phyloP scores from a whole-genome alignment of 345 rosid species.

The Geranium brycei region DNA sequence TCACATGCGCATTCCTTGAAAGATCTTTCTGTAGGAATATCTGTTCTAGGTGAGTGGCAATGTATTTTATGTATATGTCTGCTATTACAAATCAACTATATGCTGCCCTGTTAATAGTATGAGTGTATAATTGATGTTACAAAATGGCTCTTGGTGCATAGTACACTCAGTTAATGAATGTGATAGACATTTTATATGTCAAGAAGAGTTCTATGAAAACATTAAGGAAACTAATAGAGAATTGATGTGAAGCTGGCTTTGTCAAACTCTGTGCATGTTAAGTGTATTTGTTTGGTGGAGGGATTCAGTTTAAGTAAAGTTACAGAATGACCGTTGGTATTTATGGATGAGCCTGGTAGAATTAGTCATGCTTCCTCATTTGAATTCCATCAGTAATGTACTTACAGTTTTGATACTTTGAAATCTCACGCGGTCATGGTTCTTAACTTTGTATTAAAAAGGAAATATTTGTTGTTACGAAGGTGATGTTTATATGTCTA shows the following conservation, averaged over 20 bases:
- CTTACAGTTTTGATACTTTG: not conserved
- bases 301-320: not conserved
- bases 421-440: no score
- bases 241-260: no score
- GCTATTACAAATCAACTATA: not conserved
- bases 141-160: not conserved
- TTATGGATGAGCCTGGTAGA: not conserved
- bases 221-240: not conserved
- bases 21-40: slow-evolving; percentile 83
- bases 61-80: not conserved
- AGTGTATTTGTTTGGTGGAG: not conserved
- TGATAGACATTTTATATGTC: not conserved
- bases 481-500: no score
- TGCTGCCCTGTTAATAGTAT: not conserved
- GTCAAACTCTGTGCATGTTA: not conserved
- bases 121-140: not conserved
- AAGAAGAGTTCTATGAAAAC: no score
- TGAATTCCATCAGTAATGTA: not conserved
- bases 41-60: slow-evolving; percentile 53
- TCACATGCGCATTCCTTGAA: slow-evolving; percentile 57
- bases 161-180: not conserved
- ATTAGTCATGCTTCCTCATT: not conserved
- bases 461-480: no score
- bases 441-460: no score
- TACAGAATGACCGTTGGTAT: not conserved